Percentiles rank a stretch among this genome's conserved stretches.
phyloP scores from a whole-genome alignment of 805 yeast genomes.

The Pichia cabralensis region DNA sequence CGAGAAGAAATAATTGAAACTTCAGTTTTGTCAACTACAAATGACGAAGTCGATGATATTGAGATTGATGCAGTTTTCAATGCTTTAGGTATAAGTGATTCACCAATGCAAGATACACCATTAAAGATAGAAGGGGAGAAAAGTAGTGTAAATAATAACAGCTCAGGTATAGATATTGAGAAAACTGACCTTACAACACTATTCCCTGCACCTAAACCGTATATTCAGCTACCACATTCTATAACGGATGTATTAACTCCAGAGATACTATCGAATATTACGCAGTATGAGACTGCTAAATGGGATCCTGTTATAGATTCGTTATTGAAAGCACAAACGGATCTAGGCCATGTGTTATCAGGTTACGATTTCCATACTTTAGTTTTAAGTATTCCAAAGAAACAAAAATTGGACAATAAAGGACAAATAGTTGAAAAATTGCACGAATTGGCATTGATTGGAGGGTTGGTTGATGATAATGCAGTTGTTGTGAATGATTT shows the following conservation, averaged over 20 bases:
- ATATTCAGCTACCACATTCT: slow-evolving; percentile 26
- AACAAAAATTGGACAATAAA: slow-evolving; percentile 26
- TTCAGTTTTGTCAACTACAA: slow-evolving; percentile 1
- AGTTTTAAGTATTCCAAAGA: slow-evolving; percentile 32
- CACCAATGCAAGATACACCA: slow-evolving; percentile 8
- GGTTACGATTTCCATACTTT: slow-evolving; percentile 28
- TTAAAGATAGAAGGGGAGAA: not conserved
- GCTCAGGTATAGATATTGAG: slow-evolving; percentile 3
- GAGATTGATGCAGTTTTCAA: slow-evolving; percentile 23
- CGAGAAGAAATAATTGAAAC: slow-evolving; percentile 13
- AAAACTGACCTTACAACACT: slow-evolving; percentile 6
- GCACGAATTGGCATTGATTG: slow-evolving; percentile 25
- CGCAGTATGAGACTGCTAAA: slow-evolving; percentile 30
- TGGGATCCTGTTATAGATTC: slow-evolving; percentile 39
- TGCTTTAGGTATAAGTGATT: slow-evolving; percentile 12
- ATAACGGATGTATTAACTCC: slow-evolving; percentile 29
- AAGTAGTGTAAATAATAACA: not conserved
- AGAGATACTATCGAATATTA: slow-evolving; percentile 30
- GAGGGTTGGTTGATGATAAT: slow-evolving; percentile 16
- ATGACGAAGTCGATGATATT: slow-evolving; percentile 14
- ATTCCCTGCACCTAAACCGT: slow-evolving; percentile 20
- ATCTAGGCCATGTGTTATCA: slow-evolving; percentile 24
- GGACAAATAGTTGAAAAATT: slow-evolving; percentile 27
- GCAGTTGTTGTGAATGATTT: slow-evolving; percentile 28
- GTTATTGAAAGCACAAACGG: slow-evolving; percentile 14